A percentile compares a stretch with the other conserved stretches of the same genome.
These are phyloP conservation scores for Hemisphaericaspora xylanilytica DNA, from an alignment of 1,139 yeast genomes.

Conservation along the genomic window DNA sequence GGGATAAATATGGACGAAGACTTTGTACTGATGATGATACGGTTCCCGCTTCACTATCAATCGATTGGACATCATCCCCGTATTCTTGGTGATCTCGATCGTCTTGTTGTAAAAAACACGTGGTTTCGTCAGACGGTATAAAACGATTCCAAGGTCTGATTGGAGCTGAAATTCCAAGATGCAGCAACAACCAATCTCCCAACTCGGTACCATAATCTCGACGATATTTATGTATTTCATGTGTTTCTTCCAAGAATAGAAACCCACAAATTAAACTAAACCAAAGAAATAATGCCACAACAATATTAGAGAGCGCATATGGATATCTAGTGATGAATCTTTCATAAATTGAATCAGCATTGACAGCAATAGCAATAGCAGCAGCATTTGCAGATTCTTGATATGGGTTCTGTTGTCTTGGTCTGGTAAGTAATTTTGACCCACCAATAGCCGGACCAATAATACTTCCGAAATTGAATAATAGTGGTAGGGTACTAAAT, in stretches of 20 bases:
- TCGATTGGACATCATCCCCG: slow-evolving; percentile 7
- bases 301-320: slow-evolving; percentile 58
- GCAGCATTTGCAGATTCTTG: slow-evolving; percentile 6
- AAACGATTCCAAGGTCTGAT: slow-evolving; percentile 31
- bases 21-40: slow-evolving; percentile 18
- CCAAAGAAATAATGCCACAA: slow-evolving; percentile 45
- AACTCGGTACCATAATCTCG: slow-evolving; percentile 51
- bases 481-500: slow-evolving; percentile 55
- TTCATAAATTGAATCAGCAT: slow-evolving; percentile 14
- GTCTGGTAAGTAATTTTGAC: slow-evolving; percentile 34
- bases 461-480: slow-evolving; percentile 56
- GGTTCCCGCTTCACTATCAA: slow-evolving; percentile 11
- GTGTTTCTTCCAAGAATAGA: slow-evolving; percentile 62
- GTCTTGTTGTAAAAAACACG: slow-evolving; percentile 5
- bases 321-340: slow-evolving; percentile 44
- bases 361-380: too few species aligned
- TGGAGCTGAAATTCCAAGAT: slow-evolving; percentile 31
- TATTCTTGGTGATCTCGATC: slow-evolving; percentile 1
- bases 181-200: slow-evolving; percentile 43
- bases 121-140: slow-evolving; percentile 5
- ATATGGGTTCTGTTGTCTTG: slow-evolving; percentile 13
- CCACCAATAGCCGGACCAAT: slow-evolving; percentile 54
- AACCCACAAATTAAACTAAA: slow-evolving; percentile 40
- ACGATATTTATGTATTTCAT: slow-evolving; percentile 37
- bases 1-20: slow-evolving; percentile 23